Evolutionary conservation across 2,329 filamentous ascomycete species (phyloP).

Genomic region (Sporothrix mexicana): DNA sequence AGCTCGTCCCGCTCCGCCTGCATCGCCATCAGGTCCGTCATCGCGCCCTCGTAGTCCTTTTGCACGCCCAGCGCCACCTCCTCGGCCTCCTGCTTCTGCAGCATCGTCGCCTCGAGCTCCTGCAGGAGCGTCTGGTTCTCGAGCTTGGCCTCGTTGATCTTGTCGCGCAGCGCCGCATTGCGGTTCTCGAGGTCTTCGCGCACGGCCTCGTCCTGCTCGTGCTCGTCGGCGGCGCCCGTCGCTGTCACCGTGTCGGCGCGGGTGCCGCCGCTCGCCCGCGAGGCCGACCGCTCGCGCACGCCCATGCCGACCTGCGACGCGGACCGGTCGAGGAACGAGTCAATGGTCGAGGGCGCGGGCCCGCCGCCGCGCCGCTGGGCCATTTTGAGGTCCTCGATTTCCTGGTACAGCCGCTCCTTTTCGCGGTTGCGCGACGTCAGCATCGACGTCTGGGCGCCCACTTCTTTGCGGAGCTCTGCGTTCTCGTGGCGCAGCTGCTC

Average conservation of each 20-base stretch:
- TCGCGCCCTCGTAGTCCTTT: constrained; percentile 73
- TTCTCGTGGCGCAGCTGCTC: constrained; percentile 90
- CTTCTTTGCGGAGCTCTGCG: constrained; percentile 86
- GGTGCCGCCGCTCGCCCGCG: constrained; percentile 72
- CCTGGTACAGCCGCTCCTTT: constrained; percentile 91
- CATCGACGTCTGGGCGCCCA: constrained; percentile 96
- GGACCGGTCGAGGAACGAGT: constrained; percentile 93
- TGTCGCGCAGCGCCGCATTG: constrained; percentile 82
- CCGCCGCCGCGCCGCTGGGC: constrained; percentile 73
- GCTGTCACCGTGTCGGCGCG: constrained; percentile 58
- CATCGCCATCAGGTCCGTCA: constrained; percentile 78
- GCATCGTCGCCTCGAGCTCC: constrained; percentile 77
- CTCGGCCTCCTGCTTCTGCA: constrained; percentile 66
- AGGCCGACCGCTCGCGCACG: constrained; percentile 71
- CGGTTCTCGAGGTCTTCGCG: constrained; percentile 85
- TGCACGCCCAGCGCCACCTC: constrained; percentile 68
- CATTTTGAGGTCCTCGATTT: constrained; percentile 96
- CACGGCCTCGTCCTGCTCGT: constrained; percentile 59
- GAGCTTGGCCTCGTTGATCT: constrained; percentile 82
- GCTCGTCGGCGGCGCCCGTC: constrained; percentile 10
- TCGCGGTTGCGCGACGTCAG: constrained; percentile 94
- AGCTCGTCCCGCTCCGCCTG: constrained; percentile 83
- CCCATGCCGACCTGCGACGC: constrained; percentile 77
- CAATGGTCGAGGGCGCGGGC: constrained; percentile 68
- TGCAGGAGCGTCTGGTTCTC: constrained; percentile 86